Percentiles rank a stretch among this genome's conserved stretches.
Evolutionary conservation across 2,329 filamentous ascomycete species (phyloP).

Genomic region (Chalara sp.): DNA sequence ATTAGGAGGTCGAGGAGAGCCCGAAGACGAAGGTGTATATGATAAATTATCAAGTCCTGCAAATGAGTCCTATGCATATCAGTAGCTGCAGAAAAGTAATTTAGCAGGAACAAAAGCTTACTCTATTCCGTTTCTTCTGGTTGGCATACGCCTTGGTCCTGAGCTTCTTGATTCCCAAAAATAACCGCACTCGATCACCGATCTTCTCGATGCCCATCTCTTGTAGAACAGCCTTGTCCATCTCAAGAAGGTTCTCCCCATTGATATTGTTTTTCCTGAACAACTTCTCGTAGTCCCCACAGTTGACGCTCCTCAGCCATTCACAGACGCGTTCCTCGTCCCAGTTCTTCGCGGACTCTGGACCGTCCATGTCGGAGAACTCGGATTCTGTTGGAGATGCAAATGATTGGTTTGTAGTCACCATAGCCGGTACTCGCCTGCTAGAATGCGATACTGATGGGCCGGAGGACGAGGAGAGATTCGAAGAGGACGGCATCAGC

Average conservation of each 20-base stretch:
- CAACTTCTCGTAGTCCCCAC: conserved; percentile 84
- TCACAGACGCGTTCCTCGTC: conserved; percentile 87
- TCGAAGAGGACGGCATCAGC: conserved; percentile 39
- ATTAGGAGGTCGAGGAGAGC: conserved; percentile 56
- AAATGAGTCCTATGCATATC: conserved; percentile 64
- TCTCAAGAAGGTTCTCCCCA: conserved; percentile 91
- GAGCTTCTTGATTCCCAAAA: conserved; percentile 77
- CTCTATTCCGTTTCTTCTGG: conserved; percentile 78
- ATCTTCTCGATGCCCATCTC: conserved; percentile 99
- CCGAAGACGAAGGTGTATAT: conserved; percentile 54
- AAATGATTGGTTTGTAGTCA: conserved; percentile 45
- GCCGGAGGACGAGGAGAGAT: conserved; percentile 39
- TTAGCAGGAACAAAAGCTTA: conserved; percentile 36
- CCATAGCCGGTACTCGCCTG: conserved; percentile 44
- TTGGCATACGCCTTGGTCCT: conserved; percentile 70
- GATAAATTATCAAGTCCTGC: conserved; percentile 62
- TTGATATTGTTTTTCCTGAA: conserved; percentile 95
- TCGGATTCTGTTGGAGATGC: conserved; percentile 87
- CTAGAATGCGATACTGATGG: conserved; percentile 41
- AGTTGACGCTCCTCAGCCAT: conserved; percentile 87
- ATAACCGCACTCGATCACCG: conserved; percentile 88
- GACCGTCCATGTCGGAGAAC: conserved; percentile 75
- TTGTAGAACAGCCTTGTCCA: conserved; percentile 92
- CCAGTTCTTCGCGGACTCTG: conserved; percentile 77
- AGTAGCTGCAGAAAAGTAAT: conserved; percentile 6